Evolutionary conservation across 2,329 filamentous ascomycete genomes (phyloP), one percentile per base, ranked within the genome.

Genomic region (Plectosphaerella cucumerina): DNA sequence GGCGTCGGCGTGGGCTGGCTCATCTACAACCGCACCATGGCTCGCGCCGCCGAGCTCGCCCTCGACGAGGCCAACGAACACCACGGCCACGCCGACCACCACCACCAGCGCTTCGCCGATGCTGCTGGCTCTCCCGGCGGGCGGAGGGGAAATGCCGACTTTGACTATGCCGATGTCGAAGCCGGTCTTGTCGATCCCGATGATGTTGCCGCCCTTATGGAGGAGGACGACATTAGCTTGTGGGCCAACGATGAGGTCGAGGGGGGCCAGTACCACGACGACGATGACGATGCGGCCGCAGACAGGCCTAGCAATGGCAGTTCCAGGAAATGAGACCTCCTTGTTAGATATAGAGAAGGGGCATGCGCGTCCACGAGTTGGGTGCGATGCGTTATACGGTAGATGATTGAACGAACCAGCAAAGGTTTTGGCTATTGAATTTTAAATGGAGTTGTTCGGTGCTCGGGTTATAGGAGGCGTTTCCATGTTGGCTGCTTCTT

Each of bases 1-100:
- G 94, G 94, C 44, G 72, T 87, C 20, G 78, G 74, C 22, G 91
- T 94, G 3, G 93, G 90, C 15, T 87, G 84, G 69, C 77, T 95
- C 69, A 95, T 99, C 65, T 99, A 96, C 72, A 80, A 79, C 49
- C 76, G 81, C 53, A 86, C 83, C 50, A 84, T 86, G 76, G 75
- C 80, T 39, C 75, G 83, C 48, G 82, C 83, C 17, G 76, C 76
- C 47, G 78, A 84, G 66, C 70, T 86, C 33, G 78, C 75, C 12
- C 65, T 71, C 41, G 74, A 77, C 47, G 74, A 75, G 46, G 69
- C 60, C 20, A 53, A 56, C 34, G 42, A 15, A 53, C 12, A 56
- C 34, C 65, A 67, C 44, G 70, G 66, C n/a, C 58, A 64, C 3
- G 63, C 58, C 23, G 62, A 61, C 17, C 56, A 54, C 37, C 14